These are phyloP conservation scores for Coniella lustricola DNA, from an alignment of 2,329 filamentous ascomycete genomes.

Conservation along the genomic window DNA sequence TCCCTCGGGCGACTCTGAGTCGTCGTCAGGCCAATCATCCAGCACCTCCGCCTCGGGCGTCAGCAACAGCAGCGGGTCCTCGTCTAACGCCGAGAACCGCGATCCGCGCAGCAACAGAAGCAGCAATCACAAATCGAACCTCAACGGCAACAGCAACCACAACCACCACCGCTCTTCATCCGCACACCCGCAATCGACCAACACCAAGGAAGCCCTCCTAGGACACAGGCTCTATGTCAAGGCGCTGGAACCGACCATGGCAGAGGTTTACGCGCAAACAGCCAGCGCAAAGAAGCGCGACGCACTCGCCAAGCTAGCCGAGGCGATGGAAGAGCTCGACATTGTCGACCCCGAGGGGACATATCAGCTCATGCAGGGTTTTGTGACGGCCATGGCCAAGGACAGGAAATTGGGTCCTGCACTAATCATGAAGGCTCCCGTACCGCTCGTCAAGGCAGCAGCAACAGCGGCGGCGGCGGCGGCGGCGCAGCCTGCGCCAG, in stretches of 20 bases:
- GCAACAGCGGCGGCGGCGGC: no score
- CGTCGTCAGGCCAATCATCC: conserved; percentile 28
- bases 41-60: conserved; percentile 29
- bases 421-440: conserved; percentile 30
- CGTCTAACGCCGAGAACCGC: conserved; percentile 53
- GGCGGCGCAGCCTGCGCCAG: conserved; percentile 24
- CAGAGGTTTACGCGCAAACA: conserved; percentile 80
- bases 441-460: background rate
- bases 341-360: conserved; percentile 84
- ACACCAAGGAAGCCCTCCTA: conserved; percentile 73
- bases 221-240: conserved; percentile 77
- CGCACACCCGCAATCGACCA: conserved; percentile 20
- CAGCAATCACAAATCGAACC: no score
- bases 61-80: no score
- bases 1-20: conserved; percentile 56
- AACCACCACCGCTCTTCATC: conserved; percentile 18
- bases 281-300: conserved; percentile 63
- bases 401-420: conserved; percentile 58
- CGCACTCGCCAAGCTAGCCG: conserved; percentile 72
- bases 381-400: conserved; percentile 65
- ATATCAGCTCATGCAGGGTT: conserved; percentile 72
- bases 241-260: conserved; percentile 73
- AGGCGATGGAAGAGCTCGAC: conserved; percentile 80
- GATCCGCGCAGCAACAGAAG: conserved; percentile 31
- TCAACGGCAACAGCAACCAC: conserved; percentile 16